Evolutionary conservation across 176 grass and related monocot species (phyloP).

Genomic region (Triticum monococcum): DNA sequence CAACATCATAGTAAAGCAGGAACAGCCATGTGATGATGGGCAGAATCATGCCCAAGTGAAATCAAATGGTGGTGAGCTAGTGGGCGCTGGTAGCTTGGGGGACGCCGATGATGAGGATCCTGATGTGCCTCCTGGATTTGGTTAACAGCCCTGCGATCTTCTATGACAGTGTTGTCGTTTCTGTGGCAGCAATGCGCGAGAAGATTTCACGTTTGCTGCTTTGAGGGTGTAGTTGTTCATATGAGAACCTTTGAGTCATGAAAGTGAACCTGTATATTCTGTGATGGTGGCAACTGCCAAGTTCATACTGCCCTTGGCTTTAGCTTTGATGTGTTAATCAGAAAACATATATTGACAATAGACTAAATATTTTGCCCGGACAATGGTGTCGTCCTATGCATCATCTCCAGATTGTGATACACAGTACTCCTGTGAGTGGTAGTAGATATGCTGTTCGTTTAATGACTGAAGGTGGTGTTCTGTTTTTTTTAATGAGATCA

Average conservation of each 20-base stretch:
- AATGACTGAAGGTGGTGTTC: no score
- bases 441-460: no score
- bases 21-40: neutral
- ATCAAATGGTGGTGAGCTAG: slow-evolving; percentile 30
- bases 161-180: neutral
- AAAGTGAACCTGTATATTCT: neutral
- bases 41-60: slow-evolving; percentile 25
- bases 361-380: no score
- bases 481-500: no score
- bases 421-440: no score
- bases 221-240: neutral
- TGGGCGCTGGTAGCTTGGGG: neutral
- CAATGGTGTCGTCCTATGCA: no score
- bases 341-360: no score
- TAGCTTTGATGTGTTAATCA: no score
- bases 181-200: neutral
- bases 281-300: neutral
- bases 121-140: slow-evolving; percentile 72
- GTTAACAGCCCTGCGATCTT: slow-evolving; percentile 29
- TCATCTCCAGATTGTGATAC: no score
- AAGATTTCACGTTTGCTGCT: slow-evolving; percentile 22
- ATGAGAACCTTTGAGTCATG: neutral
- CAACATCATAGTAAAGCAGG: neutral
- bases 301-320: neutral
- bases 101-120: slow-evolving; percentile 49